Evolutionary conservation across 148 eudicot species (phyloP).

Genomic region (Nepenthes gracilis): DNA sequence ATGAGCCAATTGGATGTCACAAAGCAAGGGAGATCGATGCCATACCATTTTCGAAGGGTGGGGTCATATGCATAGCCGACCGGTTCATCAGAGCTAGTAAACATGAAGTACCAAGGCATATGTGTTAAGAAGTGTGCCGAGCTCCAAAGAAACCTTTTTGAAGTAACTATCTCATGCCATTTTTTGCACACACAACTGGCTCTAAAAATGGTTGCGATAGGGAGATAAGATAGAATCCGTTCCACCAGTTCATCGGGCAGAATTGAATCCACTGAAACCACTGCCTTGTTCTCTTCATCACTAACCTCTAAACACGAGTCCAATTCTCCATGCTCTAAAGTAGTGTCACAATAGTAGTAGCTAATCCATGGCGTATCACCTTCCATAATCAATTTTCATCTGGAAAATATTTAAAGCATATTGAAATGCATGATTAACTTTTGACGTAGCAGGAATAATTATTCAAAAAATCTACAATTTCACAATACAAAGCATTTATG

Average conservation of each 20-base stretch:
- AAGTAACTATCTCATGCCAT: conserved; percentile 75
- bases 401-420: too few relatives aligned
- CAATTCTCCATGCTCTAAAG: conserved; percentile 14
- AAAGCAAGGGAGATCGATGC: conserved; percentile 65
- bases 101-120: conserved; percentile 97
- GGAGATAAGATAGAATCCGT: conserved; percentile 69
- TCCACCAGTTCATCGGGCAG: conserved; percentile 86
- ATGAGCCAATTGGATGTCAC: conserved; percentile 71
- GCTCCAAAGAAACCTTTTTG: conserved; percentile 66
- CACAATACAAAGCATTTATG: too few relatives aligned
- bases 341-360: conserved; percentile 20
- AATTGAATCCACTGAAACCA: conserved; percentile 42
- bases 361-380: conserved; percentile 57
- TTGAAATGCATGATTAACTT: too few relatives aligned
- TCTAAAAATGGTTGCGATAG: conserved; percentile 67
- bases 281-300: conserved; percentile 39
- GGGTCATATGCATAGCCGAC: conserved; percentile 84
- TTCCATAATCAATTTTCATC: conserved; percentile 23
- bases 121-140: conserved; percentile 30
- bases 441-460: too few relatives aligned
- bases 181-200: conserved; percentile 84
- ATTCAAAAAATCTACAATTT: too few relatives aligned
- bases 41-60: conserved; percentile 61
- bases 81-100: conserved; percentile 65
- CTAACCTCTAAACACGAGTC: conserved; percentile 32